A percentile compares a stretch with the other conserved stretches of the same genome.
These are phyloP conservation scores for Chaetothyriales sp. DNA, from an alignment of 2,329 filamentous ascomycete species.

Conservation along the genomic window DNA sequence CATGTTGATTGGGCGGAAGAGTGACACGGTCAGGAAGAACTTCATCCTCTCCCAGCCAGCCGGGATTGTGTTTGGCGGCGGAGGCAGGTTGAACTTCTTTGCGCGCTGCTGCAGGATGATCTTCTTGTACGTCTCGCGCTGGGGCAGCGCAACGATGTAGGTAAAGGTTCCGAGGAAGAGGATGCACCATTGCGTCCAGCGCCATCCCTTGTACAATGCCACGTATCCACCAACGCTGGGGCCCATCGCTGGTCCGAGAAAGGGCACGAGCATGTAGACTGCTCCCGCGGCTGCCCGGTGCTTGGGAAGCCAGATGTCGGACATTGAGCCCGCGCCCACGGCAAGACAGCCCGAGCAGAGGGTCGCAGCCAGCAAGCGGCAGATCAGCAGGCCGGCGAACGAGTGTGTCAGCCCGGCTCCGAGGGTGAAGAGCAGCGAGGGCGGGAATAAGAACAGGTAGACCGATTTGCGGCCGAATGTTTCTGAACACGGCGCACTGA, in stretches of 20 bases:
- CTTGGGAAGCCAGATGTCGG: constrained; percentile 38
- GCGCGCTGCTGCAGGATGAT: constrained; percentile 48
- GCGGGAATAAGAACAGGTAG: constrained; percentile 50
- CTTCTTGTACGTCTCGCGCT: constrained; percentile 54
- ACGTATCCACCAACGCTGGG: constrained; percentile 59
- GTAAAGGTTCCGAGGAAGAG: constrained; percentile 45
- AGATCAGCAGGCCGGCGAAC: constrained; percentile 53
- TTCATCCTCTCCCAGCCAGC: constrained; percentile 35
- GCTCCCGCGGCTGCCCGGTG: constrained; percentile 43
- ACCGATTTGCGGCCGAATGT: constrained; percentile 54
- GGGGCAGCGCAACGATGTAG: constrained; percentile 43
- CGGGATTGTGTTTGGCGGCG: constrained; percentile 53
- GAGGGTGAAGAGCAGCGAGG: constrained; percentile 40
- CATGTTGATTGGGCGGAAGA: constrained; percentile 44
- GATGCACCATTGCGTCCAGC: constrained; percentile 60
- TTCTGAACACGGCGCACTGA: constrained; percentile 62
- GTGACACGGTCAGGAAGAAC: constrained; percentile 24
- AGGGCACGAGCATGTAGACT: constrained; percentile 42
- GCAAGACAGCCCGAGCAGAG: constrained; percentile 55
- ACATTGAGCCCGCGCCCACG: constrained; percentile 55
- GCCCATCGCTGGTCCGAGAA: constrained; percentile 50
- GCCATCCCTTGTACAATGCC: constrained; percentile 48
- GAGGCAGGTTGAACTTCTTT: constrained; percentile 40
- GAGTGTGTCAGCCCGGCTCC: constrained; percentile 39
- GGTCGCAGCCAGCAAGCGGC: constrained; percentile 60